Percentiles rank a stretch among this genome's conserved stretches.
Evolutionary conservation across 2,329 filamentous ascomycete genomes (phyloP).

Genomic region (Leptographium wingfieldii): DNA sequence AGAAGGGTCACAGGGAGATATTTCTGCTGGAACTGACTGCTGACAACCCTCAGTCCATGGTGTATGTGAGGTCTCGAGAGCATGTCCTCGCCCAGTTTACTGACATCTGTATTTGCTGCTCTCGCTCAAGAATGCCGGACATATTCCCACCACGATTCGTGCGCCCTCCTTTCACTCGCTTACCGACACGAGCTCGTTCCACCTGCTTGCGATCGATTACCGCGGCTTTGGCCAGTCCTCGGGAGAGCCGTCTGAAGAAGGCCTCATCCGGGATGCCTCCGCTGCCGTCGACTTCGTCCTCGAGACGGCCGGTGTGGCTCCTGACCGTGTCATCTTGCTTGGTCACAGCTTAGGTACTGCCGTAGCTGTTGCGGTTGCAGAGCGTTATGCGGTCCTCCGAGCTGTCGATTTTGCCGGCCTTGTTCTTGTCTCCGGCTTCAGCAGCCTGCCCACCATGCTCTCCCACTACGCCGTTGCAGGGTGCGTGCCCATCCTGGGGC

Average conservation of each 20-base stretch:
- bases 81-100: background rate
- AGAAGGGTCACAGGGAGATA: constrained; percentile 1
- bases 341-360: constrained; percentile 86
- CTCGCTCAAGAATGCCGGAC: constrained; percentile 59
- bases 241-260: constrained; percentile 67
- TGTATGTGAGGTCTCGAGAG: constrained; percentile 26
- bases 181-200: constrained; percentile 59
- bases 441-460: constrained; percentile 58
- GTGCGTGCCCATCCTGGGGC: constrained; percentile 64
- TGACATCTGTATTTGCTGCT: background rate
- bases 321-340: constrained; percentile 63
- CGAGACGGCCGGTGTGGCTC: constrained; percentile 47
- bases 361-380: constrained; percentile 60
- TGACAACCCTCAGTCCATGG: constrained; percentile 42
- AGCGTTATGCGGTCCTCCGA: constrained; percentile 46
- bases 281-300: constrained; percentile 63
- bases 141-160: constrained; percentile 66
- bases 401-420: constrained; percentile 64
- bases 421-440: constrained; percentile 70
- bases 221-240: constrained; percentile 75
- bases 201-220: constrained; percentile 84
- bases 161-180: constrained; percentile 67
- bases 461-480: constrained; percentile 70
- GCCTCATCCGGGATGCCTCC: constrained; percentile 67
- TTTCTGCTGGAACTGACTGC: background rate